phyloP scores from a whole-genome alignment of 2,329 filamentous ascomycete species.

The Claviceps fusiformis region DNA sequence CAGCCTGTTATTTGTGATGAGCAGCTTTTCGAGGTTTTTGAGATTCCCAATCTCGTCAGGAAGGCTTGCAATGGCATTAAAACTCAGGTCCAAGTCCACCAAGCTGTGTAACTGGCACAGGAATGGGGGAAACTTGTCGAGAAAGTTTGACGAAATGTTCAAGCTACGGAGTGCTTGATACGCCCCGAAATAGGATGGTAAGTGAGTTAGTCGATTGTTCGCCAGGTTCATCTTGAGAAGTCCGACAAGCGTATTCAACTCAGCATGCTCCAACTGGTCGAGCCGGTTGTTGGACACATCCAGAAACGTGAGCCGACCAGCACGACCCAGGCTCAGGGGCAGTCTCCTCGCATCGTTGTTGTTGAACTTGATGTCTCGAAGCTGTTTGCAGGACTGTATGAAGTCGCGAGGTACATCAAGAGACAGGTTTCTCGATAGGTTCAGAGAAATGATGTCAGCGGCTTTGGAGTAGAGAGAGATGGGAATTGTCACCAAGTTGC shows the following conservation, averaged over 20 bases:
- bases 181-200: slow-evolving; percentile 70
- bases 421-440: slow-evolving; percentile 83
- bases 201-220: slow-evolving; percentile 72
- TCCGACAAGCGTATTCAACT: slow-evolving; percentile 60
- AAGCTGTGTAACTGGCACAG: slow-evolving; percentile 70
- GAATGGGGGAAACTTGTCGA: slow-evolving; percentile 74
- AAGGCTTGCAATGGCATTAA: slow-evolving; percentile 74
- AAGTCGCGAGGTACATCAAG: slow-evolving; percentile 92
- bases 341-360: slow-evolving; percentile 85
- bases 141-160: slow-evolving; percentile 87
- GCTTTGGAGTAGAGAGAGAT: slow-evolving; percentile 88
- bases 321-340: slow-evolving; percentile 70
- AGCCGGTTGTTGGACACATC: slow-evolving; percentile 92
- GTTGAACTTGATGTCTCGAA: slow-evolving; percentile 90
- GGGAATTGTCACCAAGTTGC: slow-evolving; percentile 87
- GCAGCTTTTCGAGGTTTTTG: slow-evolving; percentile 69
- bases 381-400: slow-evolving; percentile 78
- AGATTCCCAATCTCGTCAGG: slow-evolving; percentile 69
- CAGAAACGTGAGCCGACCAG: slow-evolving; percentile 69
- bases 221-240: slow-evolving; percentile 83
- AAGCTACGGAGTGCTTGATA: slow-evolving; percentile 71
- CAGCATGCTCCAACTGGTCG: slow-evolving; percentile 74
- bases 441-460: slow-evolving; percentile 84
- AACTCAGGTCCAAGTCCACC: slow-evolving; percentile 90
- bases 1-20: slow-evolving; percentile 91